phyloP scores from a whole-genome alignment of 768 basidiomycete species.

The Leccinum disarticulatum region DNA sequence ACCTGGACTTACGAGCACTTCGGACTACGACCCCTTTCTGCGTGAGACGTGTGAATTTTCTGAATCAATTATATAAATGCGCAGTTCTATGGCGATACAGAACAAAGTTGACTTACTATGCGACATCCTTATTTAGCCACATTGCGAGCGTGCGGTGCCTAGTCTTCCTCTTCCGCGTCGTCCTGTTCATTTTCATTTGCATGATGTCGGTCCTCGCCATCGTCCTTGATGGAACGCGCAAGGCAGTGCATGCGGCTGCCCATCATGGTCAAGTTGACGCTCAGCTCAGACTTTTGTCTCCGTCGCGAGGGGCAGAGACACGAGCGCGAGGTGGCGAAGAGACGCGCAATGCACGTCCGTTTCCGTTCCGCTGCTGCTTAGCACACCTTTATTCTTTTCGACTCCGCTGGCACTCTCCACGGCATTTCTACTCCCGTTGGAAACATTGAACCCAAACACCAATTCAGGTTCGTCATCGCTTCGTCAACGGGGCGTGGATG shows the following conservation, averaged over 20 bases:
- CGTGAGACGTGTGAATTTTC: no score
- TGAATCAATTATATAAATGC: no score
- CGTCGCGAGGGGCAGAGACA: conserved; percentile 11
- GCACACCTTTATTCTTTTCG: neutral
- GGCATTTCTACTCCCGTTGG: neutral
- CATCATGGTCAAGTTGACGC: conserved; percentile 15
- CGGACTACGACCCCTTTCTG: neutral
- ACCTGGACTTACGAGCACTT: neutral
- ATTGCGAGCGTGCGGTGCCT: neutral
- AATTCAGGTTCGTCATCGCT: no score
- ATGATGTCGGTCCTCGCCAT: conserved; percentile 35
- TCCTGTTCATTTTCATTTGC: conserved; percentile 12
- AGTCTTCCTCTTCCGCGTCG: conserved; percentile 11
- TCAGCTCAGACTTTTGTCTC: conserved; percentile 13
- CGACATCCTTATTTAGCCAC: no score
- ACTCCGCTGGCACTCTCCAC: neutral
- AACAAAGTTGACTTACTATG: no score
- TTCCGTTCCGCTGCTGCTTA: neutral
- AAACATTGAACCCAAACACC: no score
- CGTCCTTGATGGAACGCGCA: conserved; percentile 48
- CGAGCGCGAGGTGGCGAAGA: conserved; percentile 14
- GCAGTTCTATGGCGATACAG: no score
- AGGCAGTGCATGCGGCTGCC: conserved; percentile 37
- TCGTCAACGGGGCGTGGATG: no score
- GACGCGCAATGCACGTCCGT: neutral